Conservation (phyloP, 139 green algal species). For the Dunaliella sp. region DNA sequence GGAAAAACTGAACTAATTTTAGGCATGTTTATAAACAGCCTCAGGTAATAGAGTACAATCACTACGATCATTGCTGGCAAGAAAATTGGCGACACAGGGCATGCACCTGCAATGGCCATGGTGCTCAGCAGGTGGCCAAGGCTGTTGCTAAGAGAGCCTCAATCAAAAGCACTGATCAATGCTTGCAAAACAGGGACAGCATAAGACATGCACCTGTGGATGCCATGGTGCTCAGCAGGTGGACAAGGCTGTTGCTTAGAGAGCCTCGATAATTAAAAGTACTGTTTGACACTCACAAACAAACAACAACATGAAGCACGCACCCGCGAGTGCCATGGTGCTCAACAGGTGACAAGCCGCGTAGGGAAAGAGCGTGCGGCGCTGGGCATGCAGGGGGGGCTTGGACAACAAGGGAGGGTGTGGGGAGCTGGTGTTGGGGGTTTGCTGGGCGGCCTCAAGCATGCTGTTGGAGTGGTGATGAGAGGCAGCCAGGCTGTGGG, state of each 20-base stretch:
- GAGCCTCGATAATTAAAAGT: too few species aligned
- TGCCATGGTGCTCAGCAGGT: too few species aligned
- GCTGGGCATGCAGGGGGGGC: too few species aligned
- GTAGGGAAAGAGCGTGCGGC: background rate
- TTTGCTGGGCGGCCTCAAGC: background rate
- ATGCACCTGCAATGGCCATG: background rate
- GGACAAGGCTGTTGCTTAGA: too few species aligned
- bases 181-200: too few species aligned
- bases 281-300: too few species aligned
- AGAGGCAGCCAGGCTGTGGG: background rate
- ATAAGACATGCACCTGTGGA: too few species aligned
- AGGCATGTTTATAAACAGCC: too few species aligned
- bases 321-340: background rate
- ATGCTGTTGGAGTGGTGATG: background rate
- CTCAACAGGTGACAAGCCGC: background rate
- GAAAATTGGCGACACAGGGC: background rate
- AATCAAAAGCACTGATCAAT: too few species aligned
- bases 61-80: background rate
- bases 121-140: background rate
- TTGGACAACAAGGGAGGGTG: background rate
- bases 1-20: too few species aligned
- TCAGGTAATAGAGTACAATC: too few species aligned
- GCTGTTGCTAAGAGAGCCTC: too few species aligned
- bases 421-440: background rate
- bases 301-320: background rate